Conservation (phyloP, 331 rosid genomes). For the Quercus lobata region DNA sequence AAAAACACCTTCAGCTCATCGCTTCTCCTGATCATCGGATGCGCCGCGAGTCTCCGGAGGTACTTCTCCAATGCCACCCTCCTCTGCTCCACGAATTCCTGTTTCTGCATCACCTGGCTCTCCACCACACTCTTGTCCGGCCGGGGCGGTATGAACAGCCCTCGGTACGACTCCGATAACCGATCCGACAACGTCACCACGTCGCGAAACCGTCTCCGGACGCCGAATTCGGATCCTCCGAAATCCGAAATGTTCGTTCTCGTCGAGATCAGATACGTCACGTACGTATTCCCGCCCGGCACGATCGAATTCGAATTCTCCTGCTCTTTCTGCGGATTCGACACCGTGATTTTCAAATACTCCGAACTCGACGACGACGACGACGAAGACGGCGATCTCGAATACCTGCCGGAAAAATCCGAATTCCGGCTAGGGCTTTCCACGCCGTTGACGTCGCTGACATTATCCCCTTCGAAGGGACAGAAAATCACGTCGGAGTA, state of each 20-base stretch:
- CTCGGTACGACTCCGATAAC: constrained; percentile 80
- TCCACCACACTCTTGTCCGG: constrained; percentile 96
- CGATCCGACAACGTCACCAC: constrained; percentile 85
- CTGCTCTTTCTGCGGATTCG: constrained; percentile 85
- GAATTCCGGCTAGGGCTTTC: constrained; percentile 55
- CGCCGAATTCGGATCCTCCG: constrained; percentile 69
- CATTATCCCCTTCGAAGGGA: constrained; percentile 42
- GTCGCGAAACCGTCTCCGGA: constrained; percentile 78
- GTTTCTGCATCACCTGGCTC: constrained; percentile 99
- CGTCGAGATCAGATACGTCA: constrained; percentile 78
- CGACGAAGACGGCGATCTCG: constrained; percentile 55
- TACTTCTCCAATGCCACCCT: constrained; percentile 89
- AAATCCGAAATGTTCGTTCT: constrained; percentile 70
- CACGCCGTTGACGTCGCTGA: constrained; percentile 41
- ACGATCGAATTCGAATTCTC: constrained; percentile 75
- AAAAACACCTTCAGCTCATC: constrained; percentile 81
- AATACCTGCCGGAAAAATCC: constrained; percentile 28
- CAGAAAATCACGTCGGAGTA: constrained; percentile 59
- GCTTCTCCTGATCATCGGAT: constrained; percentile 76
- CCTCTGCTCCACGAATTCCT: constrained; percentile 97
- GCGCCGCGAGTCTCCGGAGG: constrained; percentile 65
- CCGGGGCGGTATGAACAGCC: constrained; percentile 84
- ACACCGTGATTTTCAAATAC: constrained; percentile 66
- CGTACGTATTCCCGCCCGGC: constrained; percentile 64
- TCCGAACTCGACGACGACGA: constrained; percentile 45